Evolutionary conservation across 371 early-diverging fungal genomes (phyloP), one percentile per base, ranked within the genome.

Genomic region (Mortierella sp.): DNA sequence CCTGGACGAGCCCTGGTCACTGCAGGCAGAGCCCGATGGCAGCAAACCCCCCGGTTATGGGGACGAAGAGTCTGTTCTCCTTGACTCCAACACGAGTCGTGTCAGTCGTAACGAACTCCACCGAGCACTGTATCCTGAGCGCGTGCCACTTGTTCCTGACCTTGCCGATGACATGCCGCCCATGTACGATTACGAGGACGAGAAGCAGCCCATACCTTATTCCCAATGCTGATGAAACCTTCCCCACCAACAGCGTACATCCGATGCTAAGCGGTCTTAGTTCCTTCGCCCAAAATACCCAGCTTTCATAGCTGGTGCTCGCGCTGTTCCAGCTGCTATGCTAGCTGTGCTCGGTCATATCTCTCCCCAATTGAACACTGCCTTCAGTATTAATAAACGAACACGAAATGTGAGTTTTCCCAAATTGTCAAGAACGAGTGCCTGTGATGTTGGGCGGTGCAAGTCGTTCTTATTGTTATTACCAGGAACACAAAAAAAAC

Each of bases 31-130:
- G 4, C 76, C 79, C 3, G 80, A 78, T 1, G 83, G 80, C 4
- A 24, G 77, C 56, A 79, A 76, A 27, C 85, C 85, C 1, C 85
- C 85, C 0, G 85, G 79, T 48, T 85, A 85, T 72, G 79, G 85
- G 0, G 75, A 79, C 12, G 82, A 48, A n/a, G 60, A 71, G 12
- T 76, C 81, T 3, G 77, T 75, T 3, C 75, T 85, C 0, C 71
- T 85, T 56, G 86, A 85, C 46, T 78, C 86, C 3, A 85, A 85
- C 71, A 81, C 82, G 18, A 75, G 77, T 18, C 75, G 86, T 24
- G n/a, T 85, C 43, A 41, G 77, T 24, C 75, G 77, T 6, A 65
- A 82, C 10, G 70, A 74, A 32, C 49, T 85, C 0, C 54, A 41
- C 12, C 51, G 16, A 7, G 79, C 76, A 4, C 1, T 46, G 18